phyloP scores from a whole-genome alignment of 2,329 filamentous ascomycete genomes.

The Cordyceps cateniannulata region DNA sequence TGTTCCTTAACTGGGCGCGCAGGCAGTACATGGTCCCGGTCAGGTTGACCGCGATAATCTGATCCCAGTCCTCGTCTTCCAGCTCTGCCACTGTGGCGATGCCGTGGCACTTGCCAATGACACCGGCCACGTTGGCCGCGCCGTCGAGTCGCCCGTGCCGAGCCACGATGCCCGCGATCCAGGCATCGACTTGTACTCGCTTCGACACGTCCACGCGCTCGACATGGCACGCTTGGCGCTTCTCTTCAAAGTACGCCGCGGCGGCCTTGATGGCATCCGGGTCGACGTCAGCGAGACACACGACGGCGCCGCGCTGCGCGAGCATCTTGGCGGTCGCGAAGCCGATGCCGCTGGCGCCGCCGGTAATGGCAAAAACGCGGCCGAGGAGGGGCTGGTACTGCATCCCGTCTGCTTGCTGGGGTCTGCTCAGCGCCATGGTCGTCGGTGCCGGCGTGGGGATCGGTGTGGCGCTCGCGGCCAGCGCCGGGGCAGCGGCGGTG shows the following conservation, averaged over 20 bases:
- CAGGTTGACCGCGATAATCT: slow-evolving; percentile 39
- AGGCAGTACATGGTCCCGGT: slow-evolving; percentile 44
- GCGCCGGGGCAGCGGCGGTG: background rate
- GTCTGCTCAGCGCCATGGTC: background rate
- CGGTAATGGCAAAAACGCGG: slow-evolving; percentile 26
- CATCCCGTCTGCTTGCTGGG: background rate
- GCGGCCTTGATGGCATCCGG: slow-evolving; percentile 25
- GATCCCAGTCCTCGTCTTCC: slow-evolving; percentile 39
- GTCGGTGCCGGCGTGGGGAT: background rate
- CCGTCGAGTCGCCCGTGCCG: slow-evolving; percentile 45
- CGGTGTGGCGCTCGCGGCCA: background rate
- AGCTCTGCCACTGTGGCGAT: slow-evolving; percentile 33
- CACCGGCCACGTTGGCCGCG: slow-evolving; percentile 47
- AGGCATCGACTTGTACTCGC: slow-evolving; percentile 40
- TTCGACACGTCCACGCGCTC: slow-evolving; percentile 41
- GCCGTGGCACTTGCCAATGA: slow-evolving; percentile 38
- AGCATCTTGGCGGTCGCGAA: slow-evolving; percentile 34
- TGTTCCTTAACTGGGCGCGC: slow-evolving; percentile 35
- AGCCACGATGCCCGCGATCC: slow-evolving; percentile 37
- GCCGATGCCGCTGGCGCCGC: slow-evolving; percentile 33
- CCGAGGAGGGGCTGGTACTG: slow-evolving; percentile 11
- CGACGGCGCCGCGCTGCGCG: slow-evolving; percentile 27
- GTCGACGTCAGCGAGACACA: slow-evolving; percentile 33
- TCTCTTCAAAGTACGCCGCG: slow-evolving; percentile 23
- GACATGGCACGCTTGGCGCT: slow-evolving; percentile 23